A percentile compares a stretch with the other conserved stretches of the same genome.
Evolutionary conservation across 345 rosid genomes (phyloP).

Genomic region (Citrus australasica): DNA sequence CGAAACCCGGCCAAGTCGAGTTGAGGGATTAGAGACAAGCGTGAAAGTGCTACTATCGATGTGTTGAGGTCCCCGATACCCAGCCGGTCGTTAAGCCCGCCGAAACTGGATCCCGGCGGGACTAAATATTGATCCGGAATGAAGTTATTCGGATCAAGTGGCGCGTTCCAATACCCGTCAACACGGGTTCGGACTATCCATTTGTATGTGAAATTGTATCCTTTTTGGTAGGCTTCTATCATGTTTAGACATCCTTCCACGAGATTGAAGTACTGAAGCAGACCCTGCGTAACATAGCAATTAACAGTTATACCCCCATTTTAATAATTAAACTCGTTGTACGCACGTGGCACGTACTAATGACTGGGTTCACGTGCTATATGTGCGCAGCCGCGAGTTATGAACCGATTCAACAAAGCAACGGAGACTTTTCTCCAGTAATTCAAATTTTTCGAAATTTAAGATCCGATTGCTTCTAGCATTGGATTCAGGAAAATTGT

Average conservation of each 20-base stretch:
- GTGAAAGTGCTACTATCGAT: slow-evolving; percentile 70
- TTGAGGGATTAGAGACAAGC: slow-evolving; percentile 67
- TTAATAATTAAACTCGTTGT: not conserved
- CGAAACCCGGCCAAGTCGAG: slow-evolving; percentile 55
- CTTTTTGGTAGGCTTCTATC: slow-evolving; percentile 56
- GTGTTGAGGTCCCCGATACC: slow-evolving; percentile 71
- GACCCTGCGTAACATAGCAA: slow-evolving; percentile 43
- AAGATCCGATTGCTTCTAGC: not conserved
- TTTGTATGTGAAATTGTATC: slow-evolving; percentile 58
- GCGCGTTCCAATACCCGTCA: slow-evolving; percentile 82
- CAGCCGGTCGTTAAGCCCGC: slow-evolving; percentile 91
- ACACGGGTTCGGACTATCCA: slow-evolving; percentile 96
- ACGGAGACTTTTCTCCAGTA: too few relatives aligned
- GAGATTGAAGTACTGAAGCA: slow-evolving; percentile 73
- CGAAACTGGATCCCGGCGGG: slow-evolving; percentile 83
- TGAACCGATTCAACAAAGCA: too few relatives aligned
- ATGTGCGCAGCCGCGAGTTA: not conserved
- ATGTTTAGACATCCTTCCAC: slow-evolving; percentile 78
- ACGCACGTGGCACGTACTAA: not conserved
- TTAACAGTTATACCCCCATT: not conserved
- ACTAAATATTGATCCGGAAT: slow-evolving; percentile 55
- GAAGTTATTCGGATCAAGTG: slow-evolving; percentile 55
- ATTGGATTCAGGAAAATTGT: not conserved
- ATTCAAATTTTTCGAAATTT: too few relatives aligned
- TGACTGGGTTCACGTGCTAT: not conserved